A percentile compares a stretch with the other conserved stretches of the same genome.
phyloP scores from a whole-genome alignment of 2,329 filamentous ascomycete genomes.

The Botrytis porri region DNA sequence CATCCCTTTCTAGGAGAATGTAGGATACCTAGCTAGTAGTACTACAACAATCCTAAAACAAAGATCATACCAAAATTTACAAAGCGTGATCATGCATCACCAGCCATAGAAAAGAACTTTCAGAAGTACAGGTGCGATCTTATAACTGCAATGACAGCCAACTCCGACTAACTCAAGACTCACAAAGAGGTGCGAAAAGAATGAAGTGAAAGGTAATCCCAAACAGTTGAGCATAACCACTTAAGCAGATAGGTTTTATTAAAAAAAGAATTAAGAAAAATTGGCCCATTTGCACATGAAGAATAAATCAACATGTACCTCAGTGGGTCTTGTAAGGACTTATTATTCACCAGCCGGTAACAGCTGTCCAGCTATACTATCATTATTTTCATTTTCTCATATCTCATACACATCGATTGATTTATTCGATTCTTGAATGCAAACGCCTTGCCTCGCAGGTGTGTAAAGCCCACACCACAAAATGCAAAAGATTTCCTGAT shows the following conservation, averaged over 20 bases:
- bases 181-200: too few species aligned
- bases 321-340: background rate
- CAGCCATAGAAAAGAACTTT: too few species aligned
- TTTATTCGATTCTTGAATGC: background rate
- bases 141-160: too few species aligned
- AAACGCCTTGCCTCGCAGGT: slow-evolving; percentile 1
- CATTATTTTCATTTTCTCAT: background rate
- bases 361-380: background rate
- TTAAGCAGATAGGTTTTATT: too few species aligned
- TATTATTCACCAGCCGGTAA: background rate
- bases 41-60: background rate
- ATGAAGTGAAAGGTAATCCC: too few species aligned
- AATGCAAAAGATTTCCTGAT: background rate
- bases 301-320: background rate
- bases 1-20: too few species aligned
- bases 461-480: background rate
- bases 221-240: background rate
- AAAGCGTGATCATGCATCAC: too few species aligned
- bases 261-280: too few species aligned
- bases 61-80: background rate
- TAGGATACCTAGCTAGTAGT: too few species aligned
- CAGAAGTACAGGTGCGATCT: too few species aligned
- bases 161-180: too few species aligned
- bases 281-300: background rate
- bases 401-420: background rate